Base-by-base conservation (phyloP, 345 rosid species). In the Sisymbrium irio region DNA sequence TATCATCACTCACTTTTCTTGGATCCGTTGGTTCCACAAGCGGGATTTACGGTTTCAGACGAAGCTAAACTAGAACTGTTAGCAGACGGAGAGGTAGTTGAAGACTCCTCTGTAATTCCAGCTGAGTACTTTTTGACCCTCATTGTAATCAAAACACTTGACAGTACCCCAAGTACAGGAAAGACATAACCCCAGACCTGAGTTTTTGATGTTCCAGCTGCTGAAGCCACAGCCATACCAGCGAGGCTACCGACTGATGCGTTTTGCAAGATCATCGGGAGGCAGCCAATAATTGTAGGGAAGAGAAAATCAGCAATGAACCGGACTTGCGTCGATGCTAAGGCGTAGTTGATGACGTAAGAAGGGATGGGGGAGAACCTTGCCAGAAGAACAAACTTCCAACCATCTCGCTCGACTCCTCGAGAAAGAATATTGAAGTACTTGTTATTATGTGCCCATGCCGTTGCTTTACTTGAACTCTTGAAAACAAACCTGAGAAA, bases 311-410 rank as follows among this genome's bases (percentile, higher is more conserved):
- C 97, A 67, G 85, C 71, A n/a, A 89, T 2, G 67, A 91, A 94
- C 73, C 89, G 78, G 33, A 94, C 89, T 11, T 86, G 74, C 19
- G 98, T 91, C 41, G 98, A 97, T 14, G 97, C 96, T 54, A 94
- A 83, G 28, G 89, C 96, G 69, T 94, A 94, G 82, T 94, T 94
- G 51, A 89, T 89, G 60, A 91, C 80, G 32, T 88, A 94, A 0
- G 97, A 94, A 14, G 97, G 97, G 62, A 94, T 83, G 33, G 97
- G 98, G 1, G 98, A 91, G 87, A 94, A 94, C 47, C 96, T 91
- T 12, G 98, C 97, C 14, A 94, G 96, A 69, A 94, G 89, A 57
- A 91, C 96, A 81, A 91, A 94, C 77, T 71, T 89, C 98, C 98
- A 94, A 62, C 98, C 98, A 58, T 91, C 97, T 0, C 80, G 85